Percentiles rank a stretch among this genome's conserved stretches.
phyloP scores from a whole-genome alignment of 495 filamentous ascomycete genomes.

The Penicillium canariense region DNA sequence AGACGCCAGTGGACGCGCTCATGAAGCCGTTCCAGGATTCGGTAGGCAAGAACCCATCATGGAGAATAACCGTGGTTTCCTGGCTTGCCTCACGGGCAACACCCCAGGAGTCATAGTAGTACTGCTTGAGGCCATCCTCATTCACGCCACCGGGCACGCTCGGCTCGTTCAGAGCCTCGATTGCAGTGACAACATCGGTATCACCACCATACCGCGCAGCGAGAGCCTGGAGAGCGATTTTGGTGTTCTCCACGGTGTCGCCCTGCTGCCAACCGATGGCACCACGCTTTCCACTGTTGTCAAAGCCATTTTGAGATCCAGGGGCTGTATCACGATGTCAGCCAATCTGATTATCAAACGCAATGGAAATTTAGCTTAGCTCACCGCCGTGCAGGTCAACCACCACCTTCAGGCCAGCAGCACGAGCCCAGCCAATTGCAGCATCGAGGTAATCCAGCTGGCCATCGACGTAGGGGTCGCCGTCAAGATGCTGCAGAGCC shows the following conservation, averaged over 20 bases:
- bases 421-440: slow-evolving; percentile 67
- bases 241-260: slow-evolving; percentile 53
- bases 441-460: slow-evolving; percentile 64
- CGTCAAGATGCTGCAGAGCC: slow-evolving; percentile 57
- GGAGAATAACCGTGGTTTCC: slow-evolving; percentile 58
- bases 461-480: slow-evolving; percentile 72
- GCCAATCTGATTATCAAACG: background rate
- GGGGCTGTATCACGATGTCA: slow-evolving; percentile 50
- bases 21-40: slow-evolving; percentile 73
- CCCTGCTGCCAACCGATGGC: slow-evolving; percentile 61
- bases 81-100: slow-evolving; percentile 49
- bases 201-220: slow-evolving; percentile 57
- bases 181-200: slow-evolving; percentile 63
- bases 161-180: slow-evolving; percentile 75
- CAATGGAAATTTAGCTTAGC: slow-evolving; percentile 11
- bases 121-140: slow-evolving; percentile 52
- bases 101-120: slow-evolving; percentile 62
- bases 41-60: slow-evolving; percentile 65
- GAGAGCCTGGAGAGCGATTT: slow-evolving; percentile 57
- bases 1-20: slow-evolving; percentile 46
- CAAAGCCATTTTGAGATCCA: slow-evolving; percentile 80
- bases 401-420: slow-evolving; percentile 61
- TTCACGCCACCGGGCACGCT: slow-evolving; percentile 53
- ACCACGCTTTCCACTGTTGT: slow-evolving; percentile 70
- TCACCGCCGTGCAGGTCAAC: slow-evolving; percentile 69